phyloP scores from a whole-genome alignment of 108 stramenopile genomes.

The Cyclostephanos invisitatus region DNA sequence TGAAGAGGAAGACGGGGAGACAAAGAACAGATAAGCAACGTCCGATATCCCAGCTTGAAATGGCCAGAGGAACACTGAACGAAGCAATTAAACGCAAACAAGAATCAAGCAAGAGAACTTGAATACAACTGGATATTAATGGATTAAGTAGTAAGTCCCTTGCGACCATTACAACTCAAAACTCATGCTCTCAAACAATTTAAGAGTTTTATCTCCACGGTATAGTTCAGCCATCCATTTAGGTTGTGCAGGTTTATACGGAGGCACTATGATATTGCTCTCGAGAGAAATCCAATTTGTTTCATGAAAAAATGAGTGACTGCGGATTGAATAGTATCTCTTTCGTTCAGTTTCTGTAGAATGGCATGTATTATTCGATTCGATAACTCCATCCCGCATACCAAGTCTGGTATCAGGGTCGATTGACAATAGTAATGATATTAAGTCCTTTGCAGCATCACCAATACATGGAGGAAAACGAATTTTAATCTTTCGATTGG shows the following conservation, averaged over 20 bases:
- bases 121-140: constrained; percentile 1
- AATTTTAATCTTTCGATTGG: constrained; percentile 15
- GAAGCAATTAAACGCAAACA: constrained; percentile 16
- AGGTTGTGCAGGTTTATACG: constrained; percentile 17
- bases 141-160: neutral
- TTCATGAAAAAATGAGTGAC: constrained; percentile 17
- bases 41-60: constrained; percentile 14
- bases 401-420: constrained; percentile 18
- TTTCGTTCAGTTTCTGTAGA: constrained; percentile 1
- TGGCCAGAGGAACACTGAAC: neutral
- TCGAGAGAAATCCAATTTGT: constrained; percentile 23
- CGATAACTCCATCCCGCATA: constrained; percentile 13
- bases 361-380: neutral
- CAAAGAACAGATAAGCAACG: neutral
- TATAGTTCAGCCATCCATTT: constrained; percentile 21
- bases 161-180: constrained; percentile 13
- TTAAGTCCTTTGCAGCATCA: constrained; percentile 7
- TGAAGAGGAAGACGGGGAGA: constrained; percentile 2
- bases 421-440: constrained; percentile 11
- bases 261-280: constrained; percentile 6
- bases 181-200: constrained; percentile 7
- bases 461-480: constrained; percentile 9
- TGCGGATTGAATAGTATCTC: constrained; percentile 20
- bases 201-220: neutral
- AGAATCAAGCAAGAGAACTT: constrained; percentile 12